Conservation (phyloP, 176 grass and related monocot genomes). For the Oryza australiensis region DNA sequence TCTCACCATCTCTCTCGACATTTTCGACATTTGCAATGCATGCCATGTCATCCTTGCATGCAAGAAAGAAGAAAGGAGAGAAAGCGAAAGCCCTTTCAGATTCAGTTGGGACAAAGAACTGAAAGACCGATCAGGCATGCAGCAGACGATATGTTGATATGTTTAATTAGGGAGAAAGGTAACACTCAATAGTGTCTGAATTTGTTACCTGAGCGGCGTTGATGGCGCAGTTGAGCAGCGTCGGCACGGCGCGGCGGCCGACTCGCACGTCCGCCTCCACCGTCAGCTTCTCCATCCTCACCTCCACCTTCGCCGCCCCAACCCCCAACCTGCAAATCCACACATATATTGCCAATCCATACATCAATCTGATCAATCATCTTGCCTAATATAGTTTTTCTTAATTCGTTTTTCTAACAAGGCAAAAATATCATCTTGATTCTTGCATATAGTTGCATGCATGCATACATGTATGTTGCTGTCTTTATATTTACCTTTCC, state of each 20-base stretch:
- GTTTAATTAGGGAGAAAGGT: not conserved
- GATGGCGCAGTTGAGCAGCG: constrained; percentile 66
- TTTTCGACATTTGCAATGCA: not conserved
- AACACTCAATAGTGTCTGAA: not conserved
- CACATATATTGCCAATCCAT: not conserved
- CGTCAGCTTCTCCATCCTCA: constrained; percentile 58
- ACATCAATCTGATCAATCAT: not conserved
- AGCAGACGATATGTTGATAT: not conserved
- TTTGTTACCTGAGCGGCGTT: constrained; percentile 57
- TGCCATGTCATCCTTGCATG: constrained; percentile 1
- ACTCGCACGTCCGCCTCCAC: constrained; percentile 63
- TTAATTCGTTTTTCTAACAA: too few relatives aligned
- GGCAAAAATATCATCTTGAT: too few relatives aligned
- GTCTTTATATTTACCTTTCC: constrained; percentile 45
- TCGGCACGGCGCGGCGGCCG: constrained; percentile 61
- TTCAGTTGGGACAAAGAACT: not conserved
- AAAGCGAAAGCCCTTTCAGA: not conserved
- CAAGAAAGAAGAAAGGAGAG: not conserved
- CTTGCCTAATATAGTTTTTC: not conserved
- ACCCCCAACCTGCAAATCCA: constrained; percentile 45
- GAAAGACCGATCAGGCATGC: not conserved
- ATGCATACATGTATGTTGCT: not conserved
- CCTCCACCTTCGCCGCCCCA: constrained; percentile 59
- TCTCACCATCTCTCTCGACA: not conserved
- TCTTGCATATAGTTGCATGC: not conserved